Evolutionary conservation across 345 rosid genomes (phyloP).

Genomic region (Eucalyptus marginata): DNA sequence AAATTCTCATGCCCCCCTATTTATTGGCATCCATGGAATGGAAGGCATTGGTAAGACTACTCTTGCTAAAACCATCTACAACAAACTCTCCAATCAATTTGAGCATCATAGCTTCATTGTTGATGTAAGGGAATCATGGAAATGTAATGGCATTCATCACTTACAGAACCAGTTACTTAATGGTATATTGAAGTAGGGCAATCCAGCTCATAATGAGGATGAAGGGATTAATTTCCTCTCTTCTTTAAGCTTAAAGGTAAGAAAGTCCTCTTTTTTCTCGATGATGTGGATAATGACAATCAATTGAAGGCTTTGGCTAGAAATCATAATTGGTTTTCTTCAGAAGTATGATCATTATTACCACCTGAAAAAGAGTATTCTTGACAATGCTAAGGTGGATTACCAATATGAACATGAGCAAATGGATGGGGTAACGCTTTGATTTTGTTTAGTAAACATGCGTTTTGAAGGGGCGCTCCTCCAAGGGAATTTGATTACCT

Average conservation of each 20-base stretch:
- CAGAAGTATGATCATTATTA: not conserved
- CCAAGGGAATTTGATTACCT: no score
- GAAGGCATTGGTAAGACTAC: not conserved
- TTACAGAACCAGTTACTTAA: not conserved
- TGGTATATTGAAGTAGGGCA: not conserved
- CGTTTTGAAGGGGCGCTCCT: rapidly evolving
- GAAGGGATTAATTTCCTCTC: not conserved
- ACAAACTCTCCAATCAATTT: not conserved
- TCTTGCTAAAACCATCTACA: not conserved
- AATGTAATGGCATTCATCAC: rapidly evolving
- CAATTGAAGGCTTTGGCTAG: not conserved
- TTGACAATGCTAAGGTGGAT: no score
- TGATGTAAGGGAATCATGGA: rapidly evolving
- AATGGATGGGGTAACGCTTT: no score
- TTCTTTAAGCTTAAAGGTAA: not conserved
- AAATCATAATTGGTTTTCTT: not conserved
- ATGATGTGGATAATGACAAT: not conserved
- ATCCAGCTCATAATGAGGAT: rapidly evolving
- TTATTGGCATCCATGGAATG: not conserved
- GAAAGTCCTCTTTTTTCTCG: not conserved
- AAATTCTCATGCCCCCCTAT: not conserved
- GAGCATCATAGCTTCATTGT: not conserved
- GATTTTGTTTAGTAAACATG: no score
- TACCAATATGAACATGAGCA: no score
- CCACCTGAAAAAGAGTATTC: not conserved